A percentile compares a stretch with the other conserved stretches of the same genome.
phyloP scores from a whole-genome alignment of 345 rosid species.

The Eucalyptus cladocalyx region DNA sequence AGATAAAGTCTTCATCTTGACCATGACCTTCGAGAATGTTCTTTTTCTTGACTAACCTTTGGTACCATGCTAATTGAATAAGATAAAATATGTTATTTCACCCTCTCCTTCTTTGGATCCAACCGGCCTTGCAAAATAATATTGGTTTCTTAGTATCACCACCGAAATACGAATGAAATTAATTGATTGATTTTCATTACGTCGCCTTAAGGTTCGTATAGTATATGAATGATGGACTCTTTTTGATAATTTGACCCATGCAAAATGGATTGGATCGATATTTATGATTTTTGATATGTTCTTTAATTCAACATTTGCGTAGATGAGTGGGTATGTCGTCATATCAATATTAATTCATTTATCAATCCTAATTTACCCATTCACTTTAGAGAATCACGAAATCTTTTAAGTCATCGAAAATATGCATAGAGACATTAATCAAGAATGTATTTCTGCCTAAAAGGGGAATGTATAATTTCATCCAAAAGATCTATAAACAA shows the following conservation, averaged over 20 bases:
- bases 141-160: fast-evolving
- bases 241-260: fast-evolving
- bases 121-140: neutral
- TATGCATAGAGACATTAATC: too few relatives aligned
- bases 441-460: too few relatives aligned
- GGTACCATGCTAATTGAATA: neutral
- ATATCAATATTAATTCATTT: neutral
- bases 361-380: fast-evolving
- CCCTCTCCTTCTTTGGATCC: neutral
- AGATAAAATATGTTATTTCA: neutral
- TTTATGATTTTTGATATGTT: neutral
- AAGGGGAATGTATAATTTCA: neutral
- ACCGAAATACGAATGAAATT: fast-evolving
- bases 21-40: neutral
- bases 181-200: fast-evolving
- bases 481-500: neutral
- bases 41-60: neutral
- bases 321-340: neutral
- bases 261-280: fast-evolving
- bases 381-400: fast-evolving
- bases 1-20: neutral
- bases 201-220: fast-evolving
- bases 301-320: fast-evolving
- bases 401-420: neutral
- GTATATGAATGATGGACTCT: fast-evolving